Base-by-base conservation (phyloP, 495 filamentous ascomycete genomes). In the Podospora sp. region DNA sequence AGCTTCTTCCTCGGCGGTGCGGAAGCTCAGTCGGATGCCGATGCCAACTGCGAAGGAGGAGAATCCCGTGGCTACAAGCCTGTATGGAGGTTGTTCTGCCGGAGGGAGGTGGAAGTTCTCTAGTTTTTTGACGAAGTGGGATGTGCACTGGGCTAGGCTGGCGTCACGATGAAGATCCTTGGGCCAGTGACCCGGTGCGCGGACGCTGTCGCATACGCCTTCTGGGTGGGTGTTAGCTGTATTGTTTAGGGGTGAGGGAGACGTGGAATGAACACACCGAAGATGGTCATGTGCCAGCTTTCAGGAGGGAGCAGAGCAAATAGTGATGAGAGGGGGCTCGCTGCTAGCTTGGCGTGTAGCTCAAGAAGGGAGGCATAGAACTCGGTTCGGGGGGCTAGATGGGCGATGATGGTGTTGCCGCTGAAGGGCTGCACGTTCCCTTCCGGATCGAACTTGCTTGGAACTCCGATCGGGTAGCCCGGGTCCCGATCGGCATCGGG, bases 281-380 rank as follows among this genome's bases (percentile, higher is more conserved):
- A 75, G 29, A 73, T 50, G 26, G 73, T 69, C 71, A 71, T 73
- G 65, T 73, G 73, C 70, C 69, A 75, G 60, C 66, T 69, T 2
- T 56, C 21, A 3, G 70, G 72, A n/a, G 68, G 70, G 2, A 75
- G 68, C 8, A 75, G 56, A 18, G 66, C 53, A 27, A 69, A 67
- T 6, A 69, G 62, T 0, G 12, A 12, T 1, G 66, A 14, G 5
- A 69, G 46, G 2, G 57, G 56, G 33, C 61, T 64, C 18, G 63
- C 14, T 24, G 56, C 51, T 1, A 70, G 63, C 11, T 55, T 61
- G 1, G 40, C 59, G 51, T 71, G 55, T 20, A 71, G 69, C 24
- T 36, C 7, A 14, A 67, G 69, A 50, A 73, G 62, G 2, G 67
- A 60, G 27, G 21, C 52, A 57, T 66, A 70, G 6, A 75, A 58